Evolutionary conservation across 345 rosid species (phyloP), one percentile per base, ranked within the genome.

Genomic region (Mercurialis annua): DNA sequence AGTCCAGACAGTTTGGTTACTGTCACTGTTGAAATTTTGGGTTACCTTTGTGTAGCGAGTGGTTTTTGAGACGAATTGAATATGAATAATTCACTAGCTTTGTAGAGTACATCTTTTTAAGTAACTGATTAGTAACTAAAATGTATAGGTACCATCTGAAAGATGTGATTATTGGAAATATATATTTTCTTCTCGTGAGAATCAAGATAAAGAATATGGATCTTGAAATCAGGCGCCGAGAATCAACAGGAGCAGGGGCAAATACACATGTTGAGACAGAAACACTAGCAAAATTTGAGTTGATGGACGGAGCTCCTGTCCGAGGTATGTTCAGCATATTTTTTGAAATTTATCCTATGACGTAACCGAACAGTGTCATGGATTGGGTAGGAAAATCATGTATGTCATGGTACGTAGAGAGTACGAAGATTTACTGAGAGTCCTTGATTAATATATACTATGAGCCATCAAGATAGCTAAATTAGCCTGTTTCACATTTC

Each of bases 181-280:
- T 95, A 76, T 95, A 92, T 67, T 95, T 95, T 83, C 97, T 95
- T 29, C 98, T 95, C n/a, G 99, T 95, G 62, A 88, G 97, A 83
- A 95, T 95, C 86, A 95, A 90, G 87, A 90, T 95, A 79, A 95
- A 95, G 81, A 92, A 90, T 71, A 95, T 95, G 98, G 99, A 95
- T 72, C 96, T 95, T 63, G 99, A 95, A 89, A 95, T 95, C 71
- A 81, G 99, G 65, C 88, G 97, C 57, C 84, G 97, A 48, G 98
- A 95, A 73, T 92, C 98, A 56, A 95, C 99, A 1, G 99, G 99
- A 57, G 83, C 96, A 53, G 99, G 99, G 68, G 85, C 90, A 60
- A 95, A 88, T 75, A 95, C 97, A 21, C 97, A 90, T 71, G 99
- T 95, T 12, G 99, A 95, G 84, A 92, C 99, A 21, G 98, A 95